Evolutionary conservation across 1,284 basidiomycete species (phyloP), one percentile per base, ranked within the genome.

Genomic region (Puccinia novopanici): DNA sequence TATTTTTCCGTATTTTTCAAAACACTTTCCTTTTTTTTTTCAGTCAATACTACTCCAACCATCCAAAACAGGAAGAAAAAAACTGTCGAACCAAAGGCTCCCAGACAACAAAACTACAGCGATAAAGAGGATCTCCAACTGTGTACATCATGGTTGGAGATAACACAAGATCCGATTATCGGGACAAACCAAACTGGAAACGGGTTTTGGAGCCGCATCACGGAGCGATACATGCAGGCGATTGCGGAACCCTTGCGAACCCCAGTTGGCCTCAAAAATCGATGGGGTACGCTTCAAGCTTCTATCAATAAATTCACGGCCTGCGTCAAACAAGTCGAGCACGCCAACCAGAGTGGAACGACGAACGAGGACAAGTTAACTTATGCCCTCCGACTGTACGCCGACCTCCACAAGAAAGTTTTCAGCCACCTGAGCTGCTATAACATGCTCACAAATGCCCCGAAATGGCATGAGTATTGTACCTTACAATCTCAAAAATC

Each of bases 271-370:
- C 37, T 75, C 34, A 61, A 75, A n/a, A n/a, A n/a, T n/a, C n/a
- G n/a, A n/a, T n/a, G n/a, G n/a, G n/a, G n/a, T n/a, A n/a, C n/a
- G n/a, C 54, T 75, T 48, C 54, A 75, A 27, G 54, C 13, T 22
- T 3, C 55, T 8, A 30, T 75, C 40, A 61, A 57, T n/a, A 75
- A 75, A n/a, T 75, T 75, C 24, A 13, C 19, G 15, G 57, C 57
- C 45, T 75, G 55, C 15, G 27, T 61, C 3, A 34, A 63, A 30
- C 73, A 75, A 30, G 27, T 75, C 10, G 22, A n/a, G 6, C 3
- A 30, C 17, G 34, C 40, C 13, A 57, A 61, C 17, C 55, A 75
- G 34, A 61, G 55, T 19, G 57, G 73, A 4, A 61, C 42, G 24
- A 61, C 34, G 0, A 48, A 34, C 27, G 24, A 75, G 12, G 55